These are phyloP conservation scores for Pythium brassicae DNA, from an alignment of 352 stramenopile species.

Conservation along the genomic window DNA sequence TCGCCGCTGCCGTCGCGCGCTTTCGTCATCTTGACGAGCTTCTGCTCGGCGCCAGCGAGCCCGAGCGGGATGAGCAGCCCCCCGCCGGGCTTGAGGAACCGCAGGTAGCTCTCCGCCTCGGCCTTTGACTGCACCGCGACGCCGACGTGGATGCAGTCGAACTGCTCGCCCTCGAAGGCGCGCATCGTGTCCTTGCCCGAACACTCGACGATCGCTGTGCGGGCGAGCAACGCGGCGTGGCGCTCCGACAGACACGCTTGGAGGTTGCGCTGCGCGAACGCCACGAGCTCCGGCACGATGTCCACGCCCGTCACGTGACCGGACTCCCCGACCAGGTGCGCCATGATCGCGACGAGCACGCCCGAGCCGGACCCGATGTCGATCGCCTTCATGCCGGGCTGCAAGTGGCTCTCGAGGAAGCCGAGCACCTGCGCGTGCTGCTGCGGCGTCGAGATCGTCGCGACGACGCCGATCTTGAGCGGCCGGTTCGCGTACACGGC, in stretches of 20 bases:
- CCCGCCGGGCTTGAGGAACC: slow-evolving; percentile 65
- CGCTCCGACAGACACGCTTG: slow-evolving; percentile 29
- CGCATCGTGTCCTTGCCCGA: slow-evolving; percentile 34
- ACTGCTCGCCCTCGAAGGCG: slow-evolving; percentile 21
- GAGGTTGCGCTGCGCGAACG: slow-evolving; percentile 65
- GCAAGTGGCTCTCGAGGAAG: slow-evolving; percentile 59
- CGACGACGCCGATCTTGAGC: slow-evolving; percentile 71
- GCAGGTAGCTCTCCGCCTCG: slow-evolving; percentile 62
- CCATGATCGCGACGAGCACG: slow-evolving; percentile 75
- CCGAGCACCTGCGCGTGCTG: slow-evolving; percentile 78
- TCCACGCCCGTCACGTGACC: slow-evolving; percentile 68
- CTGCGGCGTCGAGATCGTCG: slow-evolving; percentile 85
- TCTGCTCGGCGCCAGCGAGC: slow-evolving; percentile 53
- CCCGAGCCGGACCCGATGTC: slow-evolving; percentile 83
- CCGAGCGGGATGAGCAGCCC: slow-evolving; percentile 69
- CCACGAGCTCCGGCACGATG: slow-evolving; percentile 73
- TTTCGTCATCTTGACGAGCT: slow-evolving; percentile 85
- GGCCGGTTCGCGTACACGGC: slow-evolving; percentile 70
- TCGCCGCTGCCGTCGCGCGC: slow-evolving; percentile 27
- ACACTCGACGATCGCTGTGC: slow-evolving; percentile 44
- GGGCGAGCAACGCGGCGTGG: slow-evolving; percentile 18
- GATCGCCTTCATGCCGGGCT: slow-evolving; percentile 53
- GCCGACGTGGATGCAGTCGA: slow-evolving; percentile 79
- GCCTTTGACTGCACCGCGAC: slow-evolving; percentile 75
- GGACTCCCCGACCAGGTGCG: slow-evolving; percentile 47